Evolutionary conservation across 179 eudicot genomes (phyloP).

Genomic region (Spergularia azorica): DNA sequence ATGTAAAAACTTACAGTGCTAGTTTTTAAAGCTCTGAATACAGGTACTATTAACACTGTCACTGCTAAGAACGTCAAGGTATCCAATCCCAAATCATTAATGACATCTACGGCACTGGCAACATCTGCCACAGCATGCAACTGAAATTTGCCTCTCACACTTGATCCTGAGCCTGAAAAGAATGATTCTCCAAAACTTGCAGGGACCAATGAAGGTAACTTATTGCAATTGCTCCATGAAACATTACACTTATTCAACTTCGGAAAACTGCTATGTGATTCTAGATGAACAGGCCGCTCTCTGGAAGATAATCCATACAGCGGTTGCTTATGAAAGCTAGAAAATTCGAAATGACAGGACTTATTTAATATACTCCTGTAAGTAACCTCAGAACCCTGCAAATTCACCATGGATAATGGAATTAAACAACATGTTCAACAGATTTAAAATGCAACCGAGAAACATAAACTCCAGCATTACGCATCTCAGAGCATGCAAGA

Average conservation of each 20-base stretch:
- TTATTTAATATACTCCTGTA: conserved; percentile 30
- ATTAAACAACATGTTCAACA: background rate
- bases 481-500: background rate
- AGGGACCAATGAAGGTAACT: conserved; percentile 28
- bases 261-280: conserved; percentile 25
- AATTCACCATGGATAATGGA: conserved; percentile 2
- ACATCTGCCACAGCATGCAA: conserved; percentile 65
- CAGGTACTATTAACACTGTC: conserved; percentile 91
- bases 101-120: conserved; percentile 79
- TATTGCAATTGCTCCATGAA: conserved; percentile 27
- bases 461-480: conserved; percentile 1
- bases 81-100: conserved; percentile 96
- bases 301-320: conserved; percentile 28
- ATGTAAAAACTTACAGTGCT: conserved; percentile 69
- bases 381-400: conserved; percentile 59
- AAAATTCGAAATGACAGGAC: conserved; percentile 20
- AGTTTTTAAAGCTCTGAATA: conserved; percentile 71
- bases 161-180: conserved; percentile 30
- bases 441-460: background rate
- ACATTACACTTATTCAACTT: conserved; percentile 31
- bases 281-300: conserved; percentile 28
- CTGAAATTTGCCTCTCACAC: conserved; percentile 36
- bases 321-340: conserved; percentile 34
- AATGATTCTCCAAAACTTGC: conserved; percentile 35
- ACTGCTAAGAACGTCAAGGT: conserved; percentile 92